phyloP scores from a whole-genome alignment of 1,284 basidiomycete species.

The Heterobasidion parviporum region DNA sequence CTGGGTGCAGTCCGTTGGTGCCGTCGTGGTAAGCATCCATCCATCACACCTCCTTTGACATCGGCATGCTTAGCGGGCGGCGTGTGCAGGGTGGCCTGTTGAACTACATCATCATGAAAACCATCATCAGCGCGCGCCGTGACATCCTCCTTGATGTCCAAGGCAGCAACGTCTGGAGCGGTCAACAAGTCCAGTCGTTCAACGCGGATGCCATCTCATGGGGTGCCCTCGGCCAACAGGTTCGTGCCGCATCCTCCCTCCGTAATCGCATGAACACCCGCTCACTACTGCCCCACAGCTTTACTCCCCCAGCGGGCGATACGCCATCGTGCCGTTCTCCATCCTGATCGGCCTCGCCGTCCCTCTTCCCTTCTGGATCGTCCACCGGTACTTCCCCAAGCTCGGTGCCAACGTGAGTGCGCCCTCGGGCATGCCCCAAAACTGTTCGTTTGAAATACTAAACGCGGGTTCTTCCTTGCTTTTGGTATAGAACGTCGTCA shows the following conservation, averaged over 20 bases:
- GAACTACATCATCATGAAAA: conserved; percentile 34
- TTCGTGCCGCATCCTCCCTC: neutral
- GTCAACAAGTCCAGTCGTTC: conserved; percentile 31
- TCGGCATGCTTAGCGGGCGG: conserved; percentile 4
- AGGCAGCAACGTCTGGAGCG: conserved; percentile 40
- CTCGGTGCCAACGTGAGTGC: conserved; percentile 25
- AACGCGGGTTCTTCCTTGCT: too few relatives aligned
- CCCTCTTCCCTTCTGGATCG: conserved; percentile 45
- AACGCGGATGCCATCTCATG: conserved; percentile 45
- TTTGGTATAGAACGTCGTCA: conserved; percentile 23
- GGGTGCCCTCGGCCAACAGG: conserved; percentile 36
- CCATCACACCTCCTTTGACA: too few relatives aligned
- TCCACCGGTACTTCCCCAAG: conserved; percentile 38
- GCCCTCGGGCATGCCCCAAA: too few relatives aligned
- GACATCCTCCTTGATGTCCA: conserved; percentile 19
- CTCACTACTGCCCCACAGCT: conserved; percentile 18
- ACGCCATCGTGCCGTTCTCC: conserved; percentile 23
- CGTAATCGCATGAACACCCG: neutral
- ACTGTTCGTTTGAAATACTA: too few relatives aligned
- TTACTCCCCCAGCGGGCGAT: conserved; percentile 19
- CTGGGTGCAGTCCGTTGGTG: neutral
- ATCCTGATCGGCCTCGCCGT: conserved; percentile 42
- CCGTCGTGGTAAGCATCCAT: neutral
- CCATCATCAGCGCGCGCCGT: conserved; percentile 33
- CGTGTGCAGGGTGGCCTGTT: conserved; percentile 10